A percentile compares a stretch with the other conserved stretches of the same genome.
Conservation (phyloP, 2,329 filamentous ascomycete species). For the Sclerotinia glacialis region DNA sequence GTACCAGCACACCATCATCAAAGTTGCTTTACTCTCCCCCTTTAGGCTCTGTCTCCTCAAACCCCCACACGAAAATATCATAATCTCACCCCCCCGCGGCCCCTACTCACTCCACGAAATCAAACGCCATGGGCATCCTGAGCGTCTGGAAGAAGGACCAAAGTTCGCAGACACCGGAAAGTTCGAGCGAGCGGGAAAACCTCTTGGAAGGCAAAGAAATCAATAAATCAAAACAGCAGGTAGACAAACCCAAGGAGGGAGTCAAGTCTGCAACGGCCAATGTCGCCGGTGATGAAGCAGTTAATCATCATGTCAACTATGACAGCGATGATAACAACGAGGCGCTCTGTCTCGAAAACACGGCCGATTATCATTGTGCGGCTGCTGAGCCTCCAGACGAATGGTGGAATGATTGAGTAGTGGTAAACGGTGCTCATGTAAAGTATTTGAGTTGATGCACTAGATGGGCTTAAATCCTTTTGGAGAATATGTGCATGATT, state of each 20-base stretch:
- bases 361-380: not conserved
- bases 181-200: not conserved
- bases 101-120: not conserved
- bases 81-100: not conserved
- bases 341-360: no score
- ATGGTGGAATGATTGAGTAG: not conserved
- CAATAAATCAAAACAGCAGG: not conserved
- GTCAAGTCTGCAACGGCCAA: not conserved
- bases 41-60: not conserved
- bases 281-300: not conserved
- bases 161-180: not conserved
- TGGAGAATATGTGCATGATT: not conserved
- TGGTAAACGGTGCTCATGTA: not conserved
- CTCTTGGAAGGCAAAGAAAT: not conserved
- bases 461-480: not conserved
- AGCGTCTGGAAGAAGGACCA: not conserved
- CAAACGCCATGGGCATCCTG: not conserved
- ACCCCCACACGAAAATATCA: not conserved
- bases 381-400: not conserved
- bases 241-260: not conserved
- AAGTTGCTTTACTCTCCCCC: not conserved
- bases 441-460: not conserved
- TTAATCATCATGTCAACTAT: not conserved
- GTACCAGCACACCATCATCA: not conserved
- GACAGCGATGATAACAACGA: not conserved